phyloP scores from a whole-genome alignment of 441 rosid genomes.

The Gossypium davidsonii region DNA sequence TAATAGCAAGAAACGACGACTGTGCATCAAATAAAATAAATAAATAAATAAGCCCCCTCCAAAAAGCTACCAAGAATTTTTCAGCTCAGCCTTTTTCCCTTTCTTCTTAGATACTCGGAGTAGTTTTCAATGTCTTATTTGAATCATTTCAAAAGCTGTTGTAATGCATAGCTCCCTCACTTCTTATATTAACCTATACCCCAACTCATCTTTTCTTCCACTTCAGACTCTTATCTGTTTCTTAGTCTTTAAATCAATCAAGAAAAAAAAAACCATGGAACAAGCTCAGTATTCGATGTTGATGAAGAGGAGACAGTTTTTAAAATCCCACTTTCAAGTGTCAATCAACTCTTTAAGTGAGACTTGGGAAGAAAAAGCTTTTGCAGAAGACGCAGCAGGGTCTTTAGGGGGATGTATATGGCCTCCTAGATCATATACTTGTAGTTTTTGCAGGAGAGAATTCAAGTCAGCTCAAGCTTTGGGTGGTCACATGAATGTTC shows the following conservation, averaged over 20 bases:
- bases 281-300: background rate
- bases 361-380: background rate
- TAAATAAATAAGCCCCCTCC: background rate
- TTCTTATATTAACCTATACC: background rate
- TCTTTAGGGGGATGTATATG: slow-evolving; percentile 50
- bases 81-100: background rate
- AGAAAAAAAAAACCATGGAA: background rate
- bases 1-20: background rate
- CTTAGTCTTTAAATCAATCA: background rate
- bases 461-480: slow-evolving; percentile 70
- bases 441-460: slow-evolving; percentile 59
- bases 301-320: background rate
- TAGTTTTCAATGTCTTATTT: background rate
- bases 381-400: slow-evolving; percentile 17
- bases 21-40: background rate
- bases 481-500: slow-evolving; percentile 77
- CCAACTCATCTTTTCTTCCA: background rate
- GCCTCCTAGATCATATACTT: slow-evolving; percentile 61
- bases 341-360: background rate
- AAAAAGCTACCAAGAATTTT: background rate
- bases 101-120: background rate
- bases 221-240: background rate
- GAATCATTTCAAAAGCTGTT: no score
- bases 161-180: background rate
- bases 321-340: background rate